Evolutionary conservation across 208 protist species (phyloP), one percentile per base, ranked within the genome.

Genomic region (Angomonas desouzai): DNA sequence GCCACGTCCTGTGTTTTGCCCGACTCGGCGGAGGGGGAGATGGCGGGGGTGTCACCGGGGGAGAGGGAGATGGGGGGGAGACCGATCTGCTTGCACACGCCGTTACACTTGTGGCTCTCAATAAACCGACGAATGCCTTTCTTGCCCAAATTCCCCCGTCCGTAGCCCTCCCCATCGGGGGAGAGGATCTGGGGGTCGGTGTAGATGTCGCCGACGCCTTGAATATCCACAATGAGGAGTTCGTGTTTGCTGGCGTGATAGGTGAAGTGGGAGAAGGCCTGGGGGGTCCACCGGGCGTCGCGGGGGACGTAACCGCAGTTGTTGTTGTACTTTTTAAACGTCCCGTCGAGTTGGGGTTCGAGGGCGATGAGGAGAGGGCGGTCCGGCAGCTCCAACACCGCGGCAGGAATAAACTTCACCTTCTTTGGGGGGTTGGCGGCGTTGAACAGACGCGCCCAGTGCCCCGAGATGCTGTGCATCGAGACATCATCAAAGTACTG

Each of bases 211-310:
- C 80, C 74, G 0, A 97, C 92, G 48, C 89, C 92, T 64, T 97
- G 92, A 43, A 97, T 87, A 55, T 95, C 92, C 23, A 91, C 83
- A 70, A 97, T 78, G 62, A 97, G 74, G 32, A 92, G 66, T 60
- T 78, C 55, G 38, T 79, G 70, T 0, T 76, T 20, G 56, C 89
- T 94, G 40, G 76, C 77, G 48, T 82, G 62, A 56, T 89, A 92
- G n/a, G 89, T 94, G 70, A 93, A 97, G 70, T 97, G 92, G 3
- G 87, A 92, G 68, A 97, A 95, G 34, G 92, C 86, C 76, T 95
- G 88, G 27, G 91, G 87, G 11, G 87, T 96, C 79, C 81, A 89
- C 13, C 87, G 79, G 22, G 77, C 73, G 48, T 87, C 76, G 16
- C 75, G 68, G 9, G 76, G 69, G 57, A 91, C 77, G 69, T 87